Evolutionary conservation across 169 alveolate species (phyloP), one percentile per base, ranked within the genome.

Genomic region (Babesia bigemina): DNA sequence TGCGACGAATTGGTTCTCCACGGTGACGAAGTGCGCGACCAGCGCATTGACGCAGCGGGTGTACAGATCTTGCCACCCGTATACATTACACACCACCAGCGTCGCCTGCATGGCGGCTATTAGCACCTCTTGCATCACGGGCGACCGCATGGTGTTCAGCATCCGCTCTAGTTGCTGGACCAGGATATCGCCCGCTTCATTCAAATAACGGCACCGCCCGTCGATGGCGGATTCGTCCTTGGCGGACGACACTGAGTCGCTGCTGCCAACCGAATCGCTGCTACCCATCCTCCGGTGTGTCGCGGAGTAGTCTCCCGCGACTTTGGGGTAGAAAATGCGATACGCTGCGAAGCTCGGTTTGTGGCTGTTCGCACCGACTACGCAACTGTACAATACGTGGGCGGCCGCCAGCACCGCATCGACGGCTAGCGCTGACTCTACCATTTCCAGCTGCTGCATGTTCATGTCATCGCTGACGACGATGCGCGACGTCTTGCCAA

Each of bases 121-220:
- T n/a, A 67, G 44, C 45, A 65, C 65, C 39, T 67, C 76, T 36
- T 67, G 76, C 76, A 67, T 67, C 7, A 67, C 65, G n/a, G 50
- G 26, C 42, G 76, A 67, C 2, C 58, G 28, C 76, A 67, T 67
- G 45, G 61, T 39, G 53, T 72, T 65, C 61, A 67, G 11, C 58
- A 62, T 49, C 24, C 58, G 71, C 45, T 71, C 86, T 12, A 56
- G 72, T 61, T 71, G 84, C 56, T 66, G 21, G 19, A 82, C 44
- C 33, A 58, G 39, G 7, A 71, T 73, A n/a, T 63, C 75, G 2
- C 59, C 70, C 0, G 66, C 53, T 29, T 67, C 76, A 29, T 55
- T 10, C 10, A 67, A 29, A 39, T 52, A 44, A 21, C 22, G 19
- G 56, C 76, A 67, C 42, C 26, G 57, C 7, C 59, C n/a, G 53